Evolutionary conservation across 2,329 filamentous ascomycete genomes (phyloP).

Genomic region (Aspergillus sp.): DNA sequence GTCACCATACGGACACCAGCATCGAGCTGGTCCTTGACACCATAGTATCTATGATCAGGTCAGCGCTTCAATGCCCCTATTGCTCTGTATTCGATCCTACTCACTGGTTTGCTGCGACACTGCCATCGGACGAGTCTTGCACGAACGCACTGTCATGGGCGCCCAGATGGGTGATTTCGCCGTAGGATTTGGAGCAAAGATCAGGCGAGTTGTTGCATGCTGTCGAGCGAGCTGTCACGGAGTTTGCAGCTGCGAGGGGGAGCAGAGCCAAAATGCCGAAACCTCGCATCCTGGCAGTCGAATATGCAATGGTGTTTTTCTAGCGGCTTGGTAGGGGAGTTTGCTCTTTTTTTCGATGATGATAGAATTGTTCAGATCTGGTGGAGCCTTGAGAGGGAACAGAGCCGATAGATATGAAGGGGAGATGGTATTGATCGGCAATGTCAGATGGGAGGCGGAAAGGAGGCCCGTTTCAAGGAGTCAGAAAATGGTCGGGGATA

Average conservation of each 20-base stretch:
- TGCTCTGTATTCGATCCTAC: slow-evolving; percentile 5
- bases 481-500: no score
- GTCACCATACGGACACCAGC: slow-evolving; percentile 68
- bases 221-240: slow-evolving; percentile 27
- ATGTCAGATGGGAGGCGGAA: no score
- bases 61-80: slow-evolving; percentile 1
- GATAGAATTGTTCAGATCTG: no score
- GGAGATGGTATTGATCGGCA: no score
- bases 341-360: no score
- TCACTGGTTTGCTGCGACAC: slow-evolving; percentile 66
- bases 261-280: slow-evolving; percentile 25
- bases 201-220: slow-evolving; percentile 78
- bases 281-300: slow-evolving; percentile 20
- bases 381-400: no score
- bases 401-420: no score
- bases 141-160: slow-evolving; percentile 72
- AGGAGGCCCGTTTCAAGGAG: no score
- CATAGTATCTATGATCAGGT: slow-evolving; percentile 44
- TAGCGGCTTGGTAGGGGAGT: no score
- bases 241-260: slow-evolving; percentile 21
- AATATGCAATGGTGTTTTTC: no score
- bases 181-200: slow-evolving; percentile 67
- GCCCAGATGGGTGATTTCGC: slow-evolving; percentile 71
- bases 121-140: slow-evolving; percentile 57
- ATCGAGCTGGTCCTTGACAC: slow-evolving; percentile 65